Conservation (phyloP, 345 rosid genomes). For the Heritiera littoralis region DNA sequence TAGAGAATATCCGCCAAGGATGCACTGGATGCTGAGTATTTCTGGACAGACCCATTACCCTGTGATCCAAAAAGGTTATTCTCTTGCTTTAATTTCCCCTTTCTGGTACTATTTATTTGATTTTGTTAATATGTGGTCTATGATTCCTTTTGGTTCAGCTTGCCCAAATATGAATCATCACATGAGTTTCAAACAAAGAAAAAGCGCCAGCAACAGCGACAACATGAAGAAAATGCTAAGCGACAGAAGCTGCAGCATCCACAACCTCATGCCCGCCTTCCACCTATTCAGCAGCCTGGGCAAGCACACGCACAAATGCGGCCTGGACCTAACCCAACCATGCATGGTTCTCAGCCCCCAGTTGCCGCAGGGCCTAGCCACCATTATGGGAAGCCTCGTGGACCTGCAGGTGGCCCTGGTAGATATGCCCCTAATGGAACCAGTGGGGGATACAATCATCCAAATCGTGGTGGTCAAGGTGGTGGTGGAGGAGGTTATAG, state of each 20-base stretch:
- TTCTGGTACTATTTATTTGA: neutral
- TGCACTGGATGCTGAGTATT: conserved; percentile 95
- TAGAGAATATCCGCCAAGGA: conserved; percentile 96
- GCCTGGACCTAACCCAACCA: conserved; percentile 43
- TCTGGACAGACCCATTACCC: conserved; percentile 95
- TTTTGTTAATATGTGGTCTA: neutral
- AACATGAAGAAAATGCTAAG: conserved; percentile 81
- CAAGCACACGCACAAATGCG: conserved; percentile 69
- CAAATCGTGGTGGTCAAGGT: conserved; percentile 44
- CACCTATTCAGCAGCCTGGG: conserved; percentile 83
- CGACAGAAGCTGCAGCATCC: conserved; percentile 88
- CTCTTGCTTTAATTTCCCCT: conserved; percentile 4
- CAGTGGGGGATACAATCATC: conserved; percentile 53
- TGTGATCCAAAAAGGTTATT: conserved; percentile 90
- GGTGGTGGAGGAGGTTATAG: conserved; percentile 57
- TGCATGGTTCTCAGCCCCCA: conserved; percentile 68
- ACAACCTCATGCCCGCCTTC: conserved; percentile 71
- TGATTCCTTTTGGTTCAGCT: conserved; percentile 37
- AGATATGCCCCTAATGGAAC: conserved; percentile 67
- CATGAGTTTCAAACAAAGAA: conserved; percentile 98
- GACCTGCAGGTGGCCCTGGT: conserved; percentile 74
- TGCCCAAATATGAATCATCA: conserved; percentile 91
- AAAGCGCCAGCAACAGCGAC: conserved; percentile 89
- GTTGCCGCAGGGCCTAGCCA: conserved; percentile 77
- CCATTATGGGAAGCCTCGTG: conserved; percentile 72